Evolutionary conservation across 495 filamentous ascomycete genomes (phyloP).

Genomic region (Xylaria grammica): DNA sequence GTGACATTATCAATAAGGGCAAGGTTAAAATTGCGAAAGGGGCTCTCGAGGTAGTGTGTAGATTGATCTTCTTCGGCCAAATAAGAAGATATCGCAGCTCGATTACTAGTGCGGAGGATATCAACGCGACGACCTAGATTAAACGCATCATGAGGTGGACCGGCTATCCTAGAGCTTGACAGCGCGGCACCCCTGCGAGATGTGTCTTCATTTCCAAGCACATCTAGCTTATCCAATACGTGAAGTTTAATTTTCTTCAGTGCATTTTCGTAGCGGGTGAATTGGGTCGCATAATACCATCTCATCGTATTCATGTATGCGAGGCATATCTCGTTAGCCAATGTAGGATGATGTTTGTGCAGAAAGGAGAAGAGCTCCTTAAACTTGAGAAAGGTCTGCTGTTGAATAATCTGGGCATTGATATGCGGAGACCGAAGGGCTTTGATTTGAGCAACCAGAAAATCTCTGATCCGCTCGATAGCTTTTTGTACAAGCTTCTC

Average conservation of each 20-base stretch:
- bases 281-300: slow-evolving; percentile 95
- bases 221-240: slow-evolving; percentile 79
- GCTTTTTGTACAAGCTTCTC: slow-evolving; percentile 87
- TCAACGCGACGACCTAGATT: slow-evolving; percentile 84
- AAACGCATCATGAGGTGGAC: slow-evolving; percentile 82
- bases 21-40: slow-evolving; percentile 92
- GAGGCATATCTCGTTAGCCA: slow-evolving; percentile 86
- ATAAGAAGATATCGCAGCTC: slow-evolving; percentile 76
- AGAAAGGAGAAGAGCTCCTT: slow-evolving; percentile 88
- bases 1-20: slow-evolving; percentile 92
- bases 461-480: slow-evolving; percentile 91
- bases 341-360: slow-evolving; percentile 71
- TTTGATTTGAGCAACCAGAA: slow-evolving; percentile 91
- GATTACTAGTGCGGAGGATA: slow-evolving; percentile 70
- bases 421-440: slow-evolving; percentile 90
- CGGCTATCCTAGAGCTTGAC: slow-evolving; percentile 53
- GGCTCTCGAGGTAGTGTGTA: slow-evolving; percentile 84
- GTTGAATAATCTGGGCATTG: slow-evolving; percentile 95
- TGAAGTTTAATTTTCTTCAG: slow-evolving; percentile 86
- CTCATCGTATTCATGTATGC: slow-evolving; percentile 99
- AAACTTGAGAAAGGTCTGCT: slow-evolving; percentile 83
- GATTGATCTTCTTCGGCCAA: slow-evolving; percentile 86
- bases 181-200: slow-evolving; percentile 61
- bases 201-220: slow-evolving; percentile 78
- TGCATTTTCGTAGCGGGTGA: slow-evolving; percentile 82